Evolutionary conservation across 1,284 basidiomycete species (phyloP).

Genomic region (Austropuccinia psidii): DNA sequence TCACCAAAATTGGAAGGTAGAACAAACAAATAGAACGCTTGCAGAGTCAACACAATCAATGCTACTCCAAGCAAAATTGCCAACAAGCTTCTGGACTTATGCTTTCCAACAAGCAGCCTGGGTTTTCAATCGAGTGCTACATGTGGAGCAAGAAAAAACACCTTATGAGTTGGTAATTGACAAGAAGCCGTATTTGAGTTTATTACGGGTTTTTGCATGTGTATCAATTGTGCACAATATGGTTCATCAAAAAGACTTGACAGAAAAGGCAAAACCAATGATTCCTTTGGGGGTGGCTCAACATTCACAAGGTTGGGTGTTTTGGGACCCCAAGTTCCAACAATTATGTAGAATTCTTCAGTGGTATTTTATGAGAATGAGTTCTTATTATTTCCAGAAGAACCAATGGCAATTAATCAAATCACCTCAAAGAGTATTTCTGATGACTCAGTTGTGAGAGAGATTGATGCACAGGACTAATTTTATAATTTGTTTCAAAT

Average conservation of each 20-base stretch:
- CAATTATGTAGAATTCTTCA: too few relatives aligned
- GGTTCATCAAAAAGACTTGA: not conserved
- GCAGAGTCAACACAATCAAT: not conserved
- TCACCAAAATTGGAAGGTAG: not conserved
- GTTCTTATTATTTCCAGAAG: too few relatives aligned
- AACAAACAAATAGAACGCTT: not conserved
- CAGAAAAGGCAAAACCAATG: too few relatives aligned
- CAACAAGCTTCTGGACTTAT: not conserved
- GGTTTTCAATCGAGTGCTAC: not conserved
- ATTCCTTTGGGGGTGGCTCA: not conserved
- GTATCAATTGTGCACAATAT: not conserved
- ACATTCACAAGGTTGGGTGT: not conserved
- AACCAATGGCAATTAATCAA: too few relatives aligned
- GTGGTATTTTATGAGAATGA: too few relatives aligned
- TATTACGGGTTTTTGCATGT: not conserved
- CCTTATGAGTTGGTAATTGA: not conserved
- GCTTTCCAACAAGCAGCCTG: not conserved
- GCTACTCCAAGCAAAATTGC: not conserved
- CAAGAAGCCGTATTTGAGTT: not conserved
- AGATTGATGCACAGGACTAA: too few relatives aligned
- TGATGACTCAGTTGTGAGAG: too few relatives aligned
- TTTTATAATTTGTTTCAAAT: too few relatives aligned
- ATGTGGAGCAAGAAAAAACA: not conserved
- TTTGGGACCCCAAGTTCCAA: too few relatives aligned
- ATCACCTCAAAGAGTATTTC: too few relatives aligned